Conservation (phyloP, 164 flowering plant genomes). For the Dillenia turbinata region DNA sequence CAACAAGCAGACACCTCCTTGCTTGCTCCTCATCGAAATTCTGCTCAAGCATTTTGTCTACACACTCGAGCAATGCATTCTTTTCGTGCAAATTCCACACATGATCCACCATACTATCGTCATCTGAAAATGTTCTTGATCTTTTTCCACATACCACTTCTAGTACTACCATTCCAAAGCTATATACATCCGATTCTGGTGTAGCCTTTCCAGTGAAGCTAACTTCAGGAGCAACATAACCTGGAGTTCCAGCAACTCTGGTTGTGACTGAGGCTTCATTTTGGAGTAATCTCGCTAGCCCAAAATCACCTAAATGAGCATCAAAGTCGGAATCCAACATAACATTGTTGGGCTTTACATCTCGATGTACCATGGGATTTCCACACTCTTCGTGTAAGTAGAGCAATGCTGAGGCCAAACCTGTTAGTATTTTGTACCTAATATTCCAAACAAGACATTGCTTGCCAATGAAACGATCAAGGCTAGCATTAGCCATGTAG, state of each 20-base stretch:
- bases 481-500: slow-evolving; percentile 43
- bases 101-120: slow-evolving; percentile 21
- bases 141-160: slow-evolving; percentile 34
- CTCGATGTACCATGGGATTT: slow-evolving; percentile 32
- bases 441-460: slow-evolving; percentile 28
- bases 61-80: slow-evolving; percentile 20
- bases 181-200: slow-evolving; percentile 36
- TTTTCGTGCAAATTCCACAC: slow-evolving; percentile 28
- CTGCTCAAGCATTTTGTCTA: slow-evolving; percentile 24
- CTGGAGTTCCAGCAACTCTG: slow-evolving; percentile 39
- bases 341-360: slow-evolving; percentile 44
- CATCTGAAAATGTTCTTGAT: slow-evolving; percentile 7
- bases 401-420: slow-evolving; percentile 35
- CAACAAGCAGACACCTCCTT: slow-evolving; percentile 20
- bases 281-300: slow-evolving; percentile 36
- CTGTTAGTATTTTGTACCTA: slow-evolving; percentile 33
- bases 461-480: slow-evolving; percentile 30
- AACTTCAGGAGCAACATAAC: slow-evolving; percentile 43
- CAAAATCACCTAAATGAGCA: slow-evolving; percentile 45
- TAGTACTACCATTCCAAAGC: slow-evolving; percentile 41
- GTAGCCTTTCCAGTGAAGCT: slow-evolving; percentile 30
- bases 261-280: slow-evolving; percentile 28
- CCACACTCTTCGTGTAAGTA: slow-evolving; percentile 47
- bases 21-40: slow-evolving; percentile 28
- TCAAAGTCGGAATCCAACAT: slow-evolving; percentile 37